Conservation (phyloP, 306 rosid species). For the Cucurbita maxima region DNA sequence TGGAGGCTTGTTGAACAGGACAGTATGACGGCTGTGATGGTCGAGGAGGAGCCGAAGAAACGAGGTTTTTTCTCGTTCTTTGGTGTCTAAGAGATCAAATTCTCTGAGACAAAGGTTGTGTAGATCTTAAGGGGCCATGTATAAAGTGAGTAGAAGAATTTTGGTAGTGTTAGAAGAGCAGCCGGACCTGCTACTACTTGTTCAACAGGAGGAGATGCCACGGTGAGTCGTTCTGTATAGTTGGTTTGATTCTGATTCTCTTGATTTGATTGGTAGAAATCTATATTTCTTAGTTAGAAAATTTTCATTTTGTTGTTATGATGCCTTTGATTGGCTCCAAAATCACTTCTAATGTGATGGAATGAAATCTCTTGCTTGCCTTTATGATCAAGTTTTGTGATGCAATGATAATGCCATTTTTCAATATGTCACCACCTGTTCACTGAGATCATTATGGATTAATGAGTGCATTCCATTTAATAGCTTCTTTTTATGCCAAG, state of each 20-base stretch:
- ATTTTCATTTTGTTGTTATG: background rate
- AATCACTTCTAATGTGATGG: background rate
- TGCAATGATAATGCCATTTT: too few species aligned
- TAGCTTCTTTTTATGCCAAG: background rate
- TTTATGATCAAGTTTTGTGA: background rate
- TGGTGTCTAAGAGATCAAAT: conserved; percentile 36
- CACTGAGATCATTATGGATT: too few species aligned
- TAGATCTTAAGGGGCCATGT: background rate
- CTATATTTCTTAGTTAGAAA: background rate
- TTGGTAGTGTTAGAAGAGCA: background rate
- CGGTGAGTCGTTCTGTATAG: background rate
- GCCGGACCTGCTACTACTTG: background rate
- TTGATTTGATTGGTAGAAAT: background rate
- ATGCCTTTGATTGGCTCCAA: background rate
- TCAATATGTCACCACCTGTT: too few species aligned
- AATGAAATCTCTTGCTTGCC: background rate
- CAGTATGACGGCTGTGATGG: conserved; percentile 80
- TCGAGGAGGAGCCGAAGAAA: conserved; percentile 82
- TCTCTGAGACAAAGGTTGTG: background rate
- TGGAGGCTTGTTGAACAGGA: conserved; percentile 99
- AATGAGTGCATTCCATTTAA: too few species aligned
- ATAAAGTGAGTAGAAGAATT: conserved; percentile 1
- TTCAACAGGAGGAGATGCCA: background rate
- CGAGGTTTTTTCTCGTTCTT: conserved; percentile 87
- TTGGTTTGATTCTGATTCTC: conserved; percentile 1